Percentiles rank a stretch among this genome's conserved stretches.
Conservation (phyloP, 768 basidiomycete genomes). For the Pisolithus sp. region DNA sequence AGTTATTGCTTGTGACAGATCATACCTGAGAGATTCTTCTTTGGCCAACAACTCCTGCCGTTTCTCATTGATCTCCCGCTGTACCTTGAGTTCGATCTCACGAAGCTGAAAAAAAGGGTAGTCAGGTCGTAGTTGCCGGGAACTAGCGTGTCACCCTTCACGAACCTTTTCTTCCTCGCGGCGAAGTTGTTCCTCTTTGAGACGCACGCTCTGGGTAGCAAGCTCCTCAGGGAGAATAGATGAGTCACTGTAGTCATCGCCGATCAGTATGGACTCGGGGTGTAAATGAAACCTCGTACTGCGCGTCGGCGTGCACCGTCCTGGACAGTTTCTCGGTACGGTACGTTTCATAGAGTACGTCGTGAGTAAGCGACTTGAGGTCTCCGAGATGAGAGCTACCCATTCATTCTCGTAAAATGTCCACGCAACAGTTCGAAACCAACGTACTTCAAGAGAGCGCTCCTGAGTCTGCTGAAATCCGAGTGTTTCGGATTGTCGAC, state of each 20-base stretch:
- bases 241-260: slow-evolving; percentile 50
- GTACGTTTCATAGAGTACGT: slow-evolving; percentile 93
- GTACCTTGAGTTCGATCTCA: slow-evolving; percentile 96
- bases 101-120: slow-evolving; percentile 52
- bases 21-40: slow-evolving; percentile 85
- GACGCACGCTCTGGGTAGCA: slow-evolving; percentile 91
- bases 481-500: slow-evolving; percentile 99
- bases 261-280: slow-evolving; percentile 18
- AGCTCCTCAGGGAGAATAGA: slow-evolving; percentile 95
- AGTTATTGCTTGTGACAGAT: no score
- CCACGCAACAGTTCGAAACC: not conserved
- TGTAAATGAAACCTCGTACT: slow-evolving; percentile 35
- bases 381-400: slow-evolving; percentile 88
- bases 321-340: slow-evolving; percentile 96
- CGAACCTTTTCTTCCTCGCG: slow-evolving; percentile 90
- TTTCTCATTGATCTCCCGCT: slow-evolving; percentile 97
- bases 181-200: slow-evolving; percentile 98
- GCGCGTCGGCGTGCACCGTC: slow-evolving; percentile 75
- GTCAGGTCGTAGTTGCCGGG: not conserved
- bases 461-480: slow-evolving; percentile 92
- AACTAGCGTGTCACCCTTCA: slow-evolving; percentile 1
- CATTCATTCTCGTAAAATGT: slow-evolving; percentile 6
- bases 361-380: slow-evolving; percentile 89
- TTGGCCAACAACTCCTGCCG: slow-evolving; percentile 94
- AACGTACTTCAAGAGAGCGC: slow-evolving; percentile 80